phyloP scores from a whole-genome alignment of 768 basidiomycete species.

The Xanthoconium purpureum region DNA sequence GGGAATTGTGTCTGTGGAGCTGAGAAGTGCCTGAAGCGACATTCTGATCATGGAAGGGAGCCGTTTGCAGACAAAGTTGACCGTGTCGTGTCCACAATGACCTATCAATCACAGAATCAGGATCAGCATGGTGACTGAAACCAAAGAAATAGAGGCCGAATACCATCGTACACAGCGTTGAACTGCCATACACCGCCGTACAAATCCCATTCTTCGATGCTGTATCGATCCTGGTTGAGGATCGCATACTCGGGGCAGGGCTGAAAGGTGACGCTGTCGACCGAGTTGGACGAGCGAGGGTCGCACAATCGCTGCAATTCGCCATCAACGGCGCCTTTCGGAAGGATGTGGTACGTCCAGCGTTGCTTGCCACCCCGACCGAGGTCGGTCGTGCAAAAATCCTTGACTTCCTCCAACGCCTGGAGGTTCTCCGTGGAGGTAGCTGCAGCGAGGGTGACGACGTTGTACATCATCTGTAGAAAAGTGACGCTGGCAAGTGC shows the following conservation, averaged over 20 bases:
- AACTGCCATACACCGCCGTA: slow-evolving; percentile 42
- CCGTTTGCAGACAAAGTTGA: slow-evolving; percentile 40
- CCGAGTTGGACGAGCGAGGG: slow-evolving; percentile 32
- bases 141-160: slow-evolving; percentile 9
- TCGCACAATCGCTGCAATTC: slow-evolving; percentile 40
- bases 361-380: slow-evolving; percentile 48
- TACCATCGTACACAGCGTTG: slow-evolving; percentile 47
- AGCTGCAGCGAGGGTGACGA: slow-evolving; percentile 45
- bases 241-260: slow-evolving; percentile 36
- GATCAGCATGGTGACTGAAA: slow-evolving; percentile 23
- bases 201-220: slow-evolving; percentile 40
- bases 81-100: slow-evolving; percentile 48
- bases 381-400: slow-evolving; percentile 52
- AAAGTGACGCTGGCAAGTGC: neutral
- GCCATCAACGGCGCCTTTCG: slow-evolving; percentile 37
- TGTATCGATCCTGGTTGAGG: slow-evolving; percentile 42
- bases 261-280: slow-evolving; percentile 44
- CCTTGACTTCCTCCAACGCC: slow-evolving; percentile 51
- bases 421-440: slow-evolving; percentile 46
- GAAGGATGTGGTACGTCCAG: slow-evolving; percentile 52
- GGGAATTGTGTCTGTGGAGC: slow-evolving; percentile 17
- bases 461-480: slow-evolving; percentile 27
- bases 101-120: slow-evolving; percentile 29
- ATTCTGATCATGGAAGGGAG: slow-evolving; percentile 41
- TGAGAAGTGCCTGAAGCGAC: slow-evolving; percentile 37